Base-by-base conservation (phyloP, 1,284 basidiomycete genomes). In the Trametes polyzona region DNA sequence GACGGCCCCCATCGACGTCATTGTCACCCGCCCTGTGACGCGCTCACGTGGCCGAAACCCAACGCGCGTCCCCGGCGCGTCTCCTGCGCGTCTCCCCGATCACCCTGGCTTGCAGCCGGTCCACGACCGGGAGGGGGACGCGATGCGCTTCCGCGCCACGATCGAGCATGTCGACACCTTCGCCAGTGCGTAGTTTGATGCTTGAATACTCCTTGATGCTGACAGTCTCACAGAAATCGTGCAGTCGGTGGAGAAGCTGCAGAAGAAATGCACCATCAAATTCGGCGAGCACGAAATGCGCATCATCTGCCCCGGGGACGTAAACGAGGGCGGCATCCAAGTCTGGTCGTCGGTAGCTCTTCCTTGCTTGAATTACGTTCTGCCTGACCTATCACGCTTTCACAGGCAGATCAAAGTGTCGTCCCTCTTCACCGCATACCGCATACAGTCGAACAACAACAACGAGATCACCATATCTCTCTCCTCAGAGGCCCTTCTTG, bases 371-470 rank as follows among this genome's bases (percentile, higher is more conserved):
- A 21, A n/a, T 35, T 30, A 76, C 1, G 1, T n/a, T 29, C 10
- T 4, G 1, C 11, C 29, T 36, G 4, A 17, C 8, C 5, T 17
- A 10, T n/a, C n/a, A 19, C 35, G 2, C 11, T n/a, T 73, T 1
- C 41, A 14, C 36, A 88, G 84, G 12, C 79, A 83, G 65, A 81
- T 86, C 63, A 86, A 86, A 70, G 78, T 83, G 8, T 79, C 84
- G n/a, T 86, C 90, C 0, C 73, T 96, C 6, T 96, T 96, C 74
- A 81, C 79, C 5, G 80, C 86, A 58, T 95, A 93, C 71, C 87
- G 92, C 35, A 94, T 96, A 62, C 90, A 95, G 69, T 95, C 92
- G 14, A 95, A 95, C 66, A 81, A 88, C 1, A 79, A 87, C 47
- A 95, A 96, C 70, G 86, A 89, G 65, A 96, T 96, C 58, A 90